phyloP scores from a whole-genome alignment of 2,329 filamentous ascomycete genomes.

The Curvularia sp. region DNA sequence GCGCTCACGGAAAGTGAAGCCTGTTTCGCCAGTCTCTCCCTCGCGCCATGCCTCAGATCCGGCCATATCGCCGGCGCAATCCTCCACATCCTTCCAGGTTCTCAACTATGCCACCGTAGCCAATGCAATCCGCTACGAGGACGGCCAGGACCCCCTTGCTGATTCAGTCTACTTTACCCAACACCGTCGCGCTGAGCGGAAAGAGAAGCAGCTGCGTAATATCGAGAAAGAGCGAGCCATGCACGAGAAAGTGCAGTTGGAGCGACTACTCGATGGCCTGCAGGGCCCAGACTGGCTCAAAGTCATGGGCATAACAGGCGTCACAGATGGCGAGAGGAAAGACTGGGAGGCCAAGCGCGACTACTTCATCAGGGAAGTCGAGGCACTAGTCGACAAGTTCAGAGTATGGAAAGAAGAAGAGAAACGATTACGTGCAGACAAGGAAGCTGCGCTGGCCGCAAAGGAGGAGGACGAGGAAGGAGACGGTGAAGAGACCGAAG shows the following conservation, averaged over 20 bases:
- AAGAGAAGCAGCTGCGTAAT: slow-evolving; percentile 72
- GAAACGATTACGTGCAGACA: slow-evolving; percentile 78
- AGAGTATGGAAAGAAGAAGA: slow-evolving; percentile 87
- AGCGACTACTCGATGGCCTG: slow-evolving; percentile 77
- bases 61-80: slow-evolving; percentile 28
- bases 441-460: slow-evolving; percentile 66
- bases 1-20: slow-evolving; percentile 35
- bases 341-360: slow-evolving; percentile 84
- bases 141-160: slow-evolving; percentile 60
- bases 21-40: slow-evolving; percentile 27
- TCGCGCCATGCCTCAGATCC: slow-evolving; percentile 24
- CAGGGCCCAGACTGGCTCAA: slow-evolving; percentile 92
- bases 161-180: slow-evolving; percentile 64
- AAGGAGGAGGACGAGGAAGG: slow-evolving; percentile 55
- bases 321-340: slow-evolving; percentile 86
- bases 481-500: slow-evolving; percentile 48
- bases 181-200: slow-evolving; percentile 67
- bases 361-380: slow-evolving; percentile 84
- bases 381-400: slow-evolving; percentile 85
- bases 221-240: slow-evolving; percentile 71
- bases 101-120: slow-evolving; percentile 54
- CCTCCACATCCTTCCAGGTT: slow-evolving; percentile 44
- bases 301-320: slow-evolving; percentile 84
- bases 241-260: slow-evolving; percentile 71
- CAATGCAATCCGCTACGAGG: slow-evolving; percentile 43